Percentiles rank a stretch among this genome's conserved stretches.
phyloP scores from a whole-genome alignment of 805 yeast genomes.

The Saturnispora dispora region DNA sequence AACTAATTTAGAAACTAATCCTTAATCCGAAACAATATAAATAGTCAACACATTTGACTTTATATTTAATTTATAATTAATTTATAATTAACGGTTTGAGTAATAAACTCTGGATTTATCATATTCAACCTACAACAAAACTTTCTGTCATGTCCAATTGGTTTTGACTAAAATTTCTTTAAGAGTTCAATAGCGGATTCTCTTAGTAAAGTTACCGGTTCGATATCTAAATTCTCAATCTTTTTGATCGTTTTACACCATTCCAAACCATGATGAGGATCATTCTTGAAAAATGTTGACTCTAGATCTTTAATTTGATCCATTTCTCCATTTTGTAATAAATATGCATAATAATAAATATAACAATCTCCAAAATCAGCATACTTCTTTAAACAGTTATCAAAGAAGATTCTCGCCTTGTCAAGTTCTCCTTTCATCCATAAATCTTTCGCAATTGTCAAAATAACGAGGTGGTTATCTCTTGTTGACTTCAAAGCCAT shows the following conservation, averaged over 20 bases:
- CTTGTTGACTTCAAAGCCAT: slow-evolving; percentile 64
- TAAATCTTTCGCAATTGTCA: slow-evolving; percentile 58
- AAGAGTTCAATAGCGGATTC: slow-evolving; percentile 11
- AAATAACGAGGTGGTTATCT: slow-evolving; percentile 49
- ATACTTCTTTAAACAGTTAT: slow-evolving; percentile 46
- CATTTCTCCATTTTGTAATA: slow-evolving; percentile 30
- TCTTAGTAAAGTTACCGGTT: slow-evolving; percentile 16
- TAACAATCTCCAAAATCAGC: slow-evolving; percentile 66
- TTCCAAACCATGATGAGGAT: slow-evolving; percentile 50
- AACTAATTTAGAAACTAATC: too few relatives aligned
- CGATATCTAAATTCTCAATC: slow-evolving; percentile 26
- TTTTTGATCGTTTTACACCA: slow-evolving; percentile 50
- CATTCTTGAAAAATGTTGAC: slow-evolving; percentile 31
- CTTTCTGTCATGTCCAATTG: neutral
- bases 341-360: slow-evolving; percentile 51
- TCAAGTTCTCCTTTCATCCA: slow-evolving; percentile 54
- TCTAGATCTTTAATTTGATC: slow-evolving; percentile 32
- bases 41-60: too few relatives aligned
- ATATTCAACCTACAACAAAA: neutral
- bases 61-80: too few relatives aligned
- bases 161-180: neutral
- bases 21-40: too few relatives aligned
- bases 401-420: slow-evolving; percentile 67
- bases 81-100: too few relatives aligned
- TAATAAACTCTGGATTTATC: too few relatives aligned